Evolutionary conservation across 768 basidiomycete species (phyloP), one percentile per base, ranked within the genome.

Genomic region (Suillus subaureus): DNA sequence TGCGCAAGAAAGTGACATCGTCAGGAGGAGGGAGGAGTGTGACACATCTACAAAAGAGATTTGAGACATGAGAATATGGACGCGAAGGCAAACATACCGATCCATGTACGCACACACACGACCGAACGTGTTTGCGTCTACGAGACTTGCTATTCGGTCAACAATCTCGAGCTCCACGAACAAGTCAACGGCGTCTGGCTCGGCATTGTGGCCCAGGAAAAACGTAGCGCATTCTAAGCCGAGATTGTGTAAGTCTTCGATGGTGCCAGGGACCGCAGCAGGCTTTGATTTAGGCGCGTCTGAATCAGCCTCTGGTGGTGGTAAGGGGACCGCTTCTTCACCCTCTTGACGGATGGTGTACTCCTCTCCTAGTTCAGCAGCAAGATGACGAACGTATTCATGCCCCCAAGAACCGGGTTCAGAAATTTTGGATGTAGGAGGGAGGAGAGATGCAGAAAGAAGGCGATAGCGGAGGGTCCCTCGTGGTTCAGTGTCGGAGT

Each of bases 341-440:
- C 83, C 85, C 67, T 88, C 85, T 67, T 88, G 87, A n/a, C 93
- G 89, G 57, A 82, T 74, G 31, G 82, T 85, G 74, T 90, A 99
- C 74, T 99, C 97, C 74, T 98, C 94, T 7, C 96, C 96, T 9
- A 99, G 89, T 74, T 99, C 97, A 2, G 97, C 91, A 13, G 97
- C 94, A 55, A 99, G 86, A 75, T 99, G 97, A 40, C 97, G 90
- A 62, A 99, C 94, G 73, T 99, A 99, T 82, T 99, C 97, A 75
- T 99, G 96, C 4, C 97, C 97, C 97, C 97, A 99, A 39, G 89
- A 85, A n/a, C 97, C 96, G 0, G 97, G 96, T 69, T 95, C 93
- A 3, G 91, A 84, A 26, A 93, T 85, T 4, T 88, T 86, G 3
- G 91, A 86, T 47, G 87, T 83, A 21, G 87, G 82, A 21, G 84